Evolutionary conservation across 495 filamentous ascomycete genomes (phyloP).

Genomic region (Tuber umbilicatum): DNA sequence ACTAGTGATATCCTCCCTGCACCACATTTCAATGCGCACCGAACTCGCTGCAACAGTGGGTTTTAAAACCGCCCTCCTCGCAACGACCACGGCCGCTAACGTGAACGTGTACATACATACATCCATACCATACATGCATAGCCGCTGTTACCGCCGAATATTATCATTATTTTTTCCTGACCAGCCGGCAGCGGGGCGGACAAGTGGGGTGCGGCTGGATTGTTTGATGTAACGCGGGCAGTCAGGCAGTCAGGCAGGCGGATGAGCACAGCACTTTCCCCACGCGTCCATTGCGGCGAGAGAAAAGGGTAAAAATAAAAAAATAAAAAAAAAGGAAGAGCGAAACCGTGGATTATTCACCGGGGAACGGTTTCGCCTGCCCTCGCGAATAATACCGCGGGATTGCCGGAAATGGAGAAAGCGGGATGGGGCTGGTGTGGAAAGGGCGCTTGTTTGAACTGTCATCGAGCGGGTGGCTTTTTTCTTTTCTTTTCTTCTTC

Average conservation of each 20-base stretch:
- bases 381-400: background rate
- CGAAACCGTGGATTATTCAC: background rate
- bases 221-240: background rate
- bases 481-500: background rate
- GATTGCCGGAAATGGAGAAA: background rate
- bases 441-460: background rate
- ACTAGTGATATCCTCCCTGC: background rate
- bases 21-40: background rate
- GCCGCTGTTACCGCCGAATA: background rate
- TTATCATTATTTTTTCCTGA: background rate
- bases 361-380: background rate
- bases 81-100: no score
- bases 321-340: background rate
- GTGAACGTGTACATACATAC: background rate
- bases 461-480: background rate
- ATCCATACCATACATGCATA: background rate
- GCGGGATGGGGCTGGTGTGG: background rate
- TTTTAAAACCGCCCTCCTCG: background rate
- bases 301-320: no score
- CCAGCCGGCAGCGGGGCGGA: background rate
- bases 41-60: background rate
- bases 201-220: background rate
- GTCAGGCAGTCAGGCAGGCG: background rate
- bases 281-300: background rate
- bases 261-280: background rate